These are phyloP conservation scores for Galeopsis tetrahit DNA, from an alignment of 257 asterid species.

Conservation along the genomic window DNA sequence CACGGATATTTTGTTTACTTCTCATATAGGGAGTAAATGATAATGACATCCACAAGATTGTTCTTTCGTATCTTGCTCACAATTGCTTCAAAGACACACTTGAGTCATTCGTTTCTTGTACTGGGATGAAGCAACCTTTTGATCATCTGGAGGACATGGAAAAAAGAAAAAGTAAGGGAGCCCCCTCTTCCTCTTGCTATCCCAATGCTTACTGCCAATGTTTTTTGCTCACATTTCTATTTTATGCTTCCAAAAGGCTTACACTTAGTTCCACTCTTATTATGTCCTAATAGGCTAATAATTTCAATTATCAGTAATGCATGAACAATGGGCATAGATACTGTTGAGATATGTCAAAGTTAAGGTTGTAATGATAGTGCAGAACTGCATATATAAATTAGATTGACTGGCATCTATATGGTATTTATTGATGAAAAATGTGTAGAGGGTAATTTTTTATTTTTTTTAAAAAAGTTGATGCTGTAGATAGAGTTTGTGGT, in stretches of 20 bases:
- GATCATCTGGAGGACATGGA: slow-evolving; percentile 73
- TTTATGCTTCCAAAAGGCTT: background rate
- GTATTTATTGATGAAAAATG: slow-evolving; percentile 6
- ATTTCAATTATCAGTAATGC: background rate
- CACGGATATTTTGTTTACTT: background rate
- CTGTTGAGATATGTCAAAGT: background rate
- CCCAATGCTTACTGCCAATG: background rate
- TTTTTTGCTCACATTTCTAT: background rate
- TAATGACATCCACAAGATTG: slow-evolving; percentile 70
- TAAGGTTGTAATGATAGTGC: background rate
- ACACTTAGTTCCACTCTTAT: slow-evolving; percentile 1
- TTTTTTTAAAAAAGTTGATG: background rate
- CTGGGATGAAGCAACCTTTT: slow-evolving; percentile 61
- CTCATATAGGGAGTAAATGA: slow-evolving; percentile 63
- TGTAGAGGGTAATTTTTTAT: background rate
- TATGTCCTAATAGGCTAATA: background rate
- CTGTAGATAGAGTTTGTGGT: background rate
- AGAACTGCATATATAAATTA: background rate
- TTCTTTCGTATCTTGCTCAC: slow-evolving; percentile 83
- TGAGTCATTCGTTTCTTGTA: slow-evolving; percentile 68
- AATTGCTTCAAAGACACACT: slow-evolving; percentile 81
- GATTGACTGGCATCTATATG: slow-evolving; percentile 4
- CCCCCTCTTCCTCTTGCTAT: slow-evolving; percentile 5
- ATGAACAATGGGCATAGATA: background rate
- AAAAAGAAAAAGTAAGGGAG: slow-evolving; percentile 76